Evolutionary conservation across 1,284 basidiomycete genomes (phyloP).

Genomic region (Agroathelia rolfsii): DNA sequence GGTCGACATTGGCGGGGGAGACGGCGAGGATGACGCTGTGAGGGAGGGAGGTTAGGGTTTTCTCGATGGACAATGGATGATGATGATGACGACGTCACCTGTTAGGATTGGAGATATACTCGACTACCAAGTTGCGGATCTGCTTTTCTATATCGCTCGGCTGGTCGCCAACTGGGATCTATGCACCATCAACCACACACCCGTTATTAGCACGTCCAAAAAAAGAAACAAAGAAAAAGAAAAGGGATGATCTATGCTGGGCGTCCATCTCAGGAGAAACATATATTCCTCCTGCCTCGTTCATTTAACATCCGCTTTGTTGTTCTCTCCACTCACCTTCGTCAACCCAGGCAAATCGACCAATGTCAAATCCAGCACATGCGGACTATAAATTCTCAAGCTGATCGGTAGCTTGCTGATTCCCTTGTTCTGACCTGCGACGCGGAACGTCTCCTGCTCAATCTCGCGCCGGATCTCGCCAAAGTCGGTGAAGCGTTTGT

Average conservation of each 20-base stretch:
- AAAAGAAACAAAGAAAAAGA: conserved; percentile 4
- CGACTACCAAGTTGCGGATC: conserved; percentile 87
- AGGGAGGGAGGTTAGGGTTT: conserved; percentile 5
- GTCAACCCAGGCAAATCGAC: conserved; percentile 96
- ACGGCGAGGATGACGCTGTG: conserved; percentile 90
- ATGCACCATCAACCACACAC: conserved; percentile 5
- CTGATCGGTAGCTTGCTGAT: conserved; percentile 94
- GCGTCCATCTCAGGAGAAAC: conserved; percentile 4
- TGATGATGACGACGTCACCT: conserved; percentile 46
- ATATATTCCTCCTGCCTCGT: conserved; percentile 75
- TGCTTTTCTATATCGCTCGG: conserved; percentile 94
- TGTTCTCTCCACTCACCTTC: conserved; percentile 59
- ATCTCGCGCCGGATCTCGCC: conserved; percentile 92
- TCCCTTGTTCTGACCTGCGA: conserved; percentile 98
- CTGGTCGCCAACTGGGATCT: conserved; percentile 89
- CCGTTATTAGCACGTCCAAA: too few species aligned
- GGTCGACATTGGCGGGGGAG: conserved; percentile 94
- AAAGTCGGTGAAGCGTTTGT: conserved; percentile 95
- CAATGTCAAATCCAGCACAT: conserved; percentile 90
- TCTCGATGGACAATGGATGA: conserved; percentile 6
- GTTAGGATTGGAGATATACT: conserved; percentile 96
- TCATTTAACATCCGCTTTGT: conserved; percentile 75
- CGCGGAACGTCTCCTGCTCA: conserved; percentile 94
- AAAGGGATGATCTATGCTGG: not conserved
- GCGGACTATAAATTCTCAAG: conserved; percentile 89